Conservation (phyloP, 352 stramenopile species). For the Blastocystis hominis region DNA sequence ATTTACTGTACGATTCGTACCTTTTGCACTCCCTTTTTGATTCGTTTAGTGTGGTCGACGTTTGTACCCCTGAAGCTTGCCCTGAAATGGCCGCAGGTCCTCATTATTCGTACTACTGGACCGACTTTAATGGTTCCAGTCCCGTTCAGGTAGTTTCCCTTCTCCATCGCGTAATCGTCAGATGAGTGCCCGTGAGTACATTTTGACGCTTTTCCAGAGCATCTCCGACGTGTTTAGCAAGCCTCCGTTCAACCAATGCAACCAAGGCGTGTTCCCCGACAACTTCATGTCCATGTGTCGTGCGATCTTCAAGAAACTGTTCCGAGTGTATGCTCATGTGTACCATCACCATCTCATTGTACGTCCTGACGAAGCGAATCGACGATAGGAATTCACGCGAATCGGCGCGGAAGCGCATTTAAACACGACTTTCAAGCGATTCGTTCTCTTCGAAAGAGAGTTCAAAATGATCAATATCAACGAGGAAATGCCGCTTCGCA, state of each 20-base stretch:
- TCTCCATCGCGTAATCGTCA: background rate
- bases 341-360: conserved; percentile 68
- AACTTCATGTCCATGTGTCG: conserved; percentile 26
- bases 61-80: conserved; percentile 8
- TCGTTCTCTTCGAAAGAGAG: conserved; percentile 73
- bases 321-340: conserved; percentile 75
- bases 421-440: conserved; percentile 79
- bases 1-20: conserved; percentile 35
- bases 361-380: background rate
- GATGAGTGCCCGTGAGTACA: conserved; percentile 42
- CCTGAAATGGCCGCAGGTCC: conserved; percentile 47
- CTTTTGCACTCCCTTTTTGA: background rate
- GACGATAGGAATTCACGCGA: conserved; percentile 68
- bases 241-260: conserved; percentile 1
- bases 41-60: background rate
- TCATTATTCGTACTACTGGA: conserved; percentile 57
- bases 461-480: conserved; percentile 74
- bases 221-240: conserved; percentile 29
- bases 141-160: background rate
- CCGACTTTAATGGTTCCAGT: conserved; percentile 40
- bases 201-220: conserved; percentile 24
- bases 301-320: conserved; percentile 73
- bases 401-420: conserved; percentile 74
- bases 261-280: conserved; percentile 29
- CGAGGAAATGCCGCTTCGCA: conserved; percentile 72